Evolutionary conservation across 305 asterid genomes (phyloP).

Genomic region (Stenogyne calaminthoides): DNA sequence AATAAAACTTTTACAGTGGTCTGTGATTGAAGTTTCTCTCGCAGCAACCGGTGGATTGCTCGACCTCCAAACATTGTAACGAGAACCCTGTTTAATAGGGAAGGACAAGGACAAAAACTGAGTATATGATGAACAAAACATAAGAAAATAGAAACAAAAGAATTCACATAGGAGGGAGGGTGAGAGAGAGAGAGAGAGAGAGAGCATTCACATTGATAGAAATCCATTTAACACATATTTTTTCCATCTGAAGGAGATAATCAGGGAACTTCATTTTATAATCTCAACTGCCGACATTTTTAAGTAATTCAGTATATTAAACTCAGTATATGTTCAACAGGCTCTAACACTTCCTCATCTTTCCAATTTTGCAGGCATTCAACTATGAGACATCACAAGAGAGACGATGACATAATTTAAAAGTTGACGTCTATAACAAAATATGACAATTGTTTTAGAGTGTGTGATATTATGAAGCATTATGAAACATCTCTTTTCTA

Average conservation of each 20-base stretch:
- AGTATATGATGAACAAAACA: slow-evolving; percentile 5
- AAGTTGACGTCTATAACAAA: not conserved
- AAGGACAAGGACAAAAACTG: slow-evolving; percentile 1
- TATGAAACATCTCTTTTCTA: not conserved
- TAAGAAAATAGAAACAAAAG: not conserved
- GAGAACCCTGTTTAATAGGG: slow-evolving; percentile 41
- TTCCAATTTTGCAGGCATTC: not conserved
- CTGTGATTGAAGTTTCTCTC: slow-evolving; percentile 57
- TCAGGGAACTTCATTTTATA: slow-evolving; percentile 1
- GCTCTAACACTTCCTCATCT: not conserved
- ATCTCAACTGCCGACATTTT: not conserved
- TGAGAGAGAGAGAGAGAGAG: not conserved
- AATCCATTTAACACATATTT: not conserved
- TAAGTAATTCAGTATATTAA: not conserved
- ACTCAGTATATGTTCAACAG: not conserved
- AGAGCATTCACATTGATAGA: not conserved
- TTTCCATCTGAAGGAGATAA: not conserved
- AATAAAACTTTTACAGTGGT: slow-evolving; percentile 42
- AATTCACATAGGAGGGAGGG: not conserved
- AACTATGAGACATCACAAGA: not conserved
- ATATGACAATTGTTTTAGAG: not conserved
- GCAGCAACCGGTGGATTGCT: slow-evolving; percentile 55
- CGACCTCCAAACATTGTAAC: slow-evolving; percentile 72
- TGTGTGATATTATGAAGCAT: not conserved
- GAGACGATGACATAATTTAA: not conserved